Percentiles rank a stretch among this genome's conserved stretches.
phyloP scores from a whole-genome alignment of 805 yeast species.

The Candida boidinii region DNA sequence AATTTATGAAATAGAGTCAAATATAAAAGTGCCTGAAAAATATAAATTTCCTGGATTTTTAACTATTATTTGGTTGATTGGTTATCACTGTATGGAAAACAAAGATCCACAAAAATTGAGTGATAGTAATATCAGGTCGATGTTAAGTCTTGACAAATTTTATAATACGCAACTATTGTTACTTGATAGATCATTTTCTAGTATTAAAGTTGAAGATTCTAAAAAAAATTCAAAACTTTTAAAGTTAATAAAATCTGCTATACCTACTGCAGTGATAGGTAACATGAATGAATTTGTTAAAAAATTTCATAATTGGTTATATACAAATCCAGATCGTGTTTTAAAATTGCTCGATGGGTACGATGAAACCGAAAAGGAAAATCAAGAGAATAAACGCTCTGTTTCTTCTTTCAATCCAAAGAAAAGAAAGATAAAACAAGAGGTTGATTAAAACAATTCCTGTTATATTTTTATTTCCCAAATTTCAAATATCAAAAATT shows the following conservation, averaged over 20 bases:
- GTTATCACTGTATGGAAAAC: conserved; percentile 29
- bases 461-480: too few species aligned
- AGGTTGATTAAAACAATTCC: too few species aligned
- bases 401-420: too few species aligned
- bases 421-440: not conserved
- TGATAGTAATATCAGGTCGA: conserved; percentile 12
- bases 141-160: conserved; percentile 14
- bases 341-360: too few species aligned
- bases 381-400: too few species aligned
- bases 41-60: conserved; percentile 76
- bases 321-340: too few species aligned
- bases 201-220: too few species aligned
- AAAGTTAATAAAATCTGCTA: conserved; percentile 10
- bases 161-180: conserved; percentile 13
- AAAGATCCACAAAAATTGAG: conserved; percentile 1
- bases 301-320: conserved; percentile 15
- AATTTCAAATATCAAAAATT: too few species aligned
- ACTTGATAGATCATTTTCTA: conserved; percentile 8
- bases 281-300: conserved; percentile 14
- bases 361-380: too few species aligned
- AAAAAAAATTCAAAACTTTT: conserved; percentile 9
- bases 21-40: conserved; percentile 64
- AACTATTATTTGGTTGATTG: conserved; percentile 61
- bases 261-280: conserved; percentile 18
- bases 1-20: conserved; percentile 53